Conservation (phyloP, 2,329 filamentous ascomycete genomes). For the Cercospora zeae-maydis region DNA sequence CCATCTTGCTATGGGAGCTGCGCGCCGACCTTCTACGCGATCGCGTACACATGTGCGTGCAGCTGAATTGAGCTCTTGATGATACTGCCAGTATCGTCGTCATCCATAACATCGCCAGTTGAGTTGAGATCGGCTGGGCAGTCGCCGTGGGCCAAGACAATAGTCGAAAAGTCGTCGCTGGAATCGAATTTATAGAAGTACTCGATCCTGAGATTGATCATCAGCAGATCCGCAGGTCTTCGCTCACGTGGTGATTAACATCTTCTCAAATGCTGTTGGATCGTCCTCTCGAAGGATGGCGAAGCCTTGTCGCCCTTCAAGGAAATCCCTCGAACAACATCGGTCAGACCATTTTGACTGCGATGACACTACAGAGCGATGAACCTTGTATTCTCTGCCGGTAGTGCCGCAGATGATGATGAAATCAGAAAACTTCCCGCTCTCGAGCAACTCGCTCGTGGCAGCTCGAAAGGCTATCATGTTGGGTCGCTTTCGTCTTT, state of each 20-base stretch:
- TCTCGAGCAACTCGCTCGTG: not conserved
- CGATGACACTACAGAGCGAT: not conserved
- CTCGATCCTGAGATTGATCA: not conserved
- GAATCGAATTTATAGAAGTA: not conserved
- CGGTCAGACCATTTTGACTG: conserved; percentile 9
- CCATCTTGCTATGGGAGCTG: no score
- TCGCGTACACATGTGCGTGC: not conserved
- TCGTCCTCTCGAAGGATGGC: not conserved
- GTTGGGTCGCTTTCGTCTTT: no score
- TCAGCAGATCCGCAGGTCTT: not conserved
- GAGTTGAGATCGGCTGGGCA: no score
- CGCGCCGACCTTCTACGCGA: not conserved
- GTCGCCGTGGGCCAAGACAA: not conserved
- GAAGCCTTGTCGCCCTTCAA: not conserved
- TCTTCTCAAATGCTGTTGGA: not conserved
- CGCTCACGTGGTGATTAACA: not conserved
- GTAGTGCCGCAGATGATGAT: not conserved
- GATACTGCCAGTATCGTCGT: not conserved
- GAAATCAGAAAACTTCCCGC: not conserved
- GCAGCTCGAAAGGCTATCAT: not conserved
- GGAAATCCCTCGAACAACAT: not conserved
- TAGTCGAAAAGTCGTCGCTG: not conserved
- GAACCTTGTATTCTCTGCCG: conserved; percentile 1
- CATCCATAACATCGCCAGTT: no score
- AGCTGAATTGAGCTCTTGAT: not conserved